Percentiles rank a stretch among this genome's conserved stretches.
These are phyloP conservation scores for Lactarius hatsudake DNA, from an alignment of 768 basidiomycete species.

Conservation along the genomic window DNA sequence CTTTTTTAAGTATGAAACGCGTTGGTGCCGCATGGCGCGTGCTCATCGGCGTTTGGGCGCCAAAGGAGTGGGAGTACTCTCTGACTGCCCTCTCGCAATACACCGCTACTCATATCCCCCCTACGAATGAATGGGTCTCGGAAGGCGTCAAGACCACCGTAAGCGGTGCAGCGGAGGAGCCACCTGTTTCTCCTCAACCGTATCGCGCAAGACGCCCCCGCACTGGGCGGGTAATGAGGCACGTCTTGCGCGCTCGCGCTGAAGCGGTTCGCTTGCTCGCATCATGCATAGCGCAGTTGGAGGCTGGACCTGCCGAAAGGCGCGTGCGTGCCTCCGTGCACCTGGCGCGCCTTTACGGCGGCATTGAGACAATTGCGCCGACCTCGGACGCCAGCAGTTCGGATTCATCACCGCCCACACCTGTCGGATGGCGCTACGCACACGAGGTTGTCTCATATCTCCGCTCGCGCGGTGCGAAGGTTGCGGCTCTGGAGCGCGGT, in stretches of 20 bases:
- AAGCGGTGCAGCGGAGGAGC: slow-evolving; percentile 28
- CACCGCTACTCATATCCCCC: slow-evolving; percentile 61
- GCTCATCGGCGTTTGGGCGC: slow-evolving; percentile 93
- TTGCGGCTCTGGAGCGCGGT: slow-evolving; percentile 48
- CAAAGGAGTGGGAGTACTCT: slow-evolving; percentile 78
- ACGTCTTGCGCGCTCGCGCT: slow-evolving; percentile 82
- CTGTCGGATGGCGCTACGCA: slow-evolving; percentile 57
- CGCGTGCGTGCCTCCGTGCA: slow-evolving; percentile 51
- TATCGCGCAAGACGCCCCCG: slow-evolving; percentile 51
- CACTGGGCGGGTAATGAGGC: slow-evolving; percentile 80
- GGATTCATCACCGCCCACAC: slow-evolving; percentile 28
- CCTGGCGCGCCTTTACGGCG: slow-evolving; percentile 45
- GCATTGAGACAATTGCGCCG: slow-evolving; percentile 34
- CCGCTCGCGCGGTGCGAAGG: slow-evolving; percentile 66
- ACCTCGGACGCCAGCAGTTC: slow-evolving; percentile 33
- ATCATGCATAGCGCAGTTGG: slow-evolving; percentile 65
- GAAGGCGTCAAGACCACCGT: slow-evolving; percentile 36
- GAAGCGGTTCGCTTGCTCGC: slow-evolving; percentile 78
- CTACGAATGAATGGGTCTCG: slow-evolving; percentile 71
- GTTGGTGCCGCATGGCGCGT: slow-evolving; percentile 93
- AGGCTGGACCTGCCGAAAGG: slow-evolving; percentile 40
- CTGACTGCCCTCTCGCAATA: slow-evolving; percentile 70
- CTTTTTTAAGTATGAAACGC: slow-evolving; percentile 59
- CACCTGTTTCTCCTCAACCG: slow-evolving; percentile 22
- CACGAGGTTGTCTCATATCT: slow-evolving; percentile 73